Conservation (phyloP, 2,329 filamentous ascomycete species). For the Penicillium olsonii region DNA sequence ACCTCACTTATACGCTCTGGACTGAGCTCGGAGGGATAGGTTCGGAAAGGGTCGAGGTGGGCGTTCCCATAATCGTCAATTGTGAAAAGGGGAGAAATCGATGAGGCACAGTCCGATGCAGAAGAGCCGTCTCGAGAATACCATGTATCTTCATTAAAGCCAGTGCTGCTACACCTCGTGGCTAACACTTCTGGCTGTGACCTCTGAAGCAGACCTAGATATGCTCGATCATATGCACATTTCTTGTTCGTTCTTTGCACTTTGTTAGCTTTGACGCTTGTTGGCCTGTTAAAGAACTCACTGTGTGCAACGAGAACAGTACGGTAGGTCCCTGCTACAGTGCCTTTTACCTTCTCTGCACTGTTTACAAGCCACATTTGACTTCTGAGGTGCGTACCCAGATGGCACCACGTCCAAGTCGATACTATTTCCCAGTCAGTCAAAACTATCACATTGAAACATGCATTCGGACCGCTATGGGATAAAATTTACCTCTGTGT, state of each 20-base stretch:
- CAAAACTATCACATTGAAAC: not conserved
- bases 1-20: not conserved
- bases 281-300: not conserved
- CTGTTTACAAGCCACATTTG: not conserved
- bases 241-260: not conserved
- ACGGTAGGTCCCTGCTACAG: not conserved
- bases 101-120: not conserved
- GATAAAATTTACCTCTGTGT: not conserved
- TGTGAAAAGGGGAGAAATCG: not conserved
- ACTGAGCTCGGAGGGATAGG: not conserved
- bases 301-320: not conserved
- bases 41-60: not conserved
- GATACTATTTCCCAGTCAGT: not conserved
- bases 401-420: not conserved
- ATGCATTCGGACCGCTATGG: not conserved
- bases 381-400: not conserved
- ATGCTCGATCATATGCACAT: not conserved
- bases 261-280: not conserved
- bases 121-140: not conserved
- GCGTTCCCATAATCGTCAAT: not conserved
- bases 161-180: not conserved
- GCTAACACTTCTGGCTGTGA: not conserved
- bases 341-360: not conserved
- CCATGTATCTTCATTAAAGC: not conserved
- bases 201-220: not conserved